These are phyloP conservation scores for Lipomyces orientalis DNA, from an alignment of 805 yeast genomes.

Conservation along the genomic window DNA sequence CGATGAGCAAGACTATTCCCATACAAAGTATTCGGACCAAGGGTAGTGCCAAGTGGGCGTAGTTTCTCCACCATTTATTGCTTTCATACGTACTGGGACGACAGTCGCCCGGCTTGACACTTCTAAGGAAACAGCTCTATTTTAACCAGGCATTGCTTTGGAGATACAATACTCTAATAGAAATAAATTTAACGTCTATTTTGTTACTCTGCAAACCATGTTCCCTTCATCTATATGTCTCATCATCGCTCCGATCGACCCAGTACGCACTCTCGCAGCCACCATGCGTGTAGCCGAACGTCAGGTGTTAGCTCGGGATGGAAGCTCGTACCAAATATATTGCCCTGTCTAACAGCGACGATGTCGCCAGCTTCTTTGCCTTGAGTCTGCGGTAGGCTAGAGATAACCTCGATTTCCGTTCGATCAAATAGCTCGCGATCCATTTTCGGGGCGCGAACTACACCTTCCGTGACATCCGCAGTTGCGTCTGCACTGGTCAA, in stretches of 20 bases:
- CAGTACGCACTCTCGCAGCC: slow-evolving; percentile 62
- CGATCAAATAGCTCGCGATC: slow-evolving; percentile 23
- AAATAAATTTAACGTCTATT: background rate
- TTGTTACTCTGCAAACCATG: background rate
- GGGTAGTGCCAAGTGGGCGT: background rate
- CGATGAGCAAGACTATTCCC: background rate
- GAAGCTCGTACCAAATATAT: slow-evolving; percentile 72
- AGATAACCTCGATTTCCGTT: slow-evolving; percentile 41
- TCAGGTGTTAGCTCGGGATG: slow-evolving; percentile 77
- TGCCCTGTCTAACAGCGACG: slow-evolving; percentile 76
- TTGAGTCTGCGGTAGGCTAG: slow-evolving; percentile 26
- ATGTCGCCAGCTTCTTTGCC: slow-evolving; percentile 46
- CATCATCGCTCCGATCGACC: background rate
- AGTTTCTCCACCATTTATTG: background rate
- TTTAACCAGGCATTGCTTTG: too few species aligned
- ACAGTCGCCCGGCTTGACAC: background rate
- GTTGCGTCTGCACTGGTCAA: slow-evolving; percentile 10
- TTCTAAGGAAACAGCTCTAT: background rate
- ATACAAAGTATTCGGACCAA: background rate
- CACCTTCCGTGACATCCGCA: slow-evolving; percentile 16
- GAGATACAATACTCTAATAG: too few species aligned
- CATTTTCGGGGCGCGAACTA: slow-evolving; percentile 36
- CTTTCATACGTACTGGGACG: background rate
- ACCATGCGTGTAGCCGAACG: slow-evolving; percentile 71
- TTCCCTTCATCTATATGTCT: background rate